Base-by-base conservation (phyloP, 192 early-diverging fungal genomes). In the Mycoemilia scoparia region DNA sequence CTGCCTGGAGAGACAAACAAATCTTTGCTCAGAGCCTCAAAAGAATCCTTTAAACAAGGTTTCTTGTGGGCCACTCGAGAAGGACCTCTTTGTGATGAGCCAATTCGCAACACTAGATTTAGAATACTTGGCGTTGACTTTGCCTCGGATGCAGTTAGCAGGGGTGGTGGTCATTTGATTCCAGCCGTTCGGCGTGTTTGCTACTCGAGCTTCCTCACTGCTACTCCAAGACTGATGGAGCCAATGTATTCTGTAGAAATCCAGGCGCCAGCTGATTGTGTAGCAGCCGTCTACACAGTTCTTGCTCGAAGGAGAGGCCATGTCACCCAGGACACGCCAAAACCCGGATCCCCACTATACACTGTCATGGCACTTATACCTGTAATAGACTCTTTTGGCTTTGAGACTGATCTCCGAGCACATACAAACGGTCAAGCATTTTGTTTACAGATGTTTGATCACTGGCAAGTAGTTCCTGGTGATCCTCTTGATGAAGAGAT, bases 61-160 rank as follows among this genome's bases (percentile, higher is more conserved):
- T 99, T 99, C 67, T 85, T 90, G 54, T 99, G 95, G 95, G 89
- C 82, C 16, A 71, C 87, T 1, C 70, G 87, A 27, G 90, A 96
- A 49, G 95, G 95, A 5, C 95, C 95, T 8, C 58, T 99, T 8
- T 84, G 81, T 39, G 95, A 96, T 56, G 95, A 99, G 69, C 87
- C 91, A 2, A 89, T 98, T 51, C 77, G 95, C 24, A 81, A 81
- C 54, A 80, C 92, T 19, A 90, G 92, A 41, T 92, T 98, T 66
- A 76, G 84, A 36, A 83, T 98, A 31, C 64, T 96, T 26, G 78
- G 75, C 41, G 87, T 85, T 10, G 66, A 71, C 28, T 45, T 98
- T 28, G 84, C 91, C 2, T 56, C 65, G 13, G 79, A 89, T 21
- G 78, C 85, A 10, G 85, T 95, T 35, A 82, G 84, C 49, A 76